Evolutionary conservation across 1,284 basidiomycete genomes (phyloP), one percentile per base, ranked within the genome.

Genomic region (Boletus albobrunnescens): DNA sequence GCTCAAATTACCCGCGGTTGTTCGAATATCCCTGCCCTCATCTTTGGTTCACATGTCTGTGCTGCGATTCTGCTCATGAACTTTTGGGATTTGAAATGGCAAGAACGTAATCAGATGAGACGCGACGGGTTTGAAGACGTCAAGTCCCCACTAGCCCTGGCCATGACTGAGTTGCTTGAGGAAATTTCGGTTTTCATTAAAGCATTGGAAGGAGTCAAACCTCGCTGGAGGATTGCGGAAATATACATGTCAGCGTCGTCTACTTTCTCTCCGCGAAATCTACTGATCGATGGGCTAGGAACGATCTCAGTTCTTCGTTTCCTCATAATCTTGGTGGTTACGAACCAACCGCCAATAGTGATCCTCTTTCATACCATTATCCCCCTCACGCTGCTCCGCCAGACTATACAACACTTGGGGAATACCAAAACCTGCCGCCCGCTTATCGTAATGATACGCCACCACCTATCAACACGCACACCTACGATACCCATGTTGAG

Each of bases 11-110:
- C 60, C 41, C 70, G 70, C n/a, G 71, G 74, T 17, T 64, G 73
- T 48, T 64, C 65, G 22, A 67, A 74, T 44, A 56, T 67, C 24
- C 71, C 72, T 6, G 67, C 56, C 27, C 58, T 77, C 33, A 70
- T 77, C 40, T 60, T 69, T 47, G 62, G 67, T 19, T 65, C 74
- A 11, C 71, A 78, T 51, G 60, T 75, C 30, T 72, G 71, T 30
- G 73, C 74, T 7, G 73, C 70, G 2, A 60, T 75, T 12, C 62
- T 81, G 16, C 60, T 78, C 12, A 59, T 76, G 47, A 65, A 70
- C 37, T 64, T 75, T 27, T 81, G 79, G 77, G 71, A 76, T 50
- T 49, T 76, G 40, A 79, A 76, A 55, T 59, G 63, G 41, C 71
- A 71, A 52, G 74, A 76, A 46, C 69, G 64, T 44, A 55, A 48